phyloP scores from a whole-genome alignment of 2,329 filamentous ascomycete species.

The Verticillium isaacii region DNA sequence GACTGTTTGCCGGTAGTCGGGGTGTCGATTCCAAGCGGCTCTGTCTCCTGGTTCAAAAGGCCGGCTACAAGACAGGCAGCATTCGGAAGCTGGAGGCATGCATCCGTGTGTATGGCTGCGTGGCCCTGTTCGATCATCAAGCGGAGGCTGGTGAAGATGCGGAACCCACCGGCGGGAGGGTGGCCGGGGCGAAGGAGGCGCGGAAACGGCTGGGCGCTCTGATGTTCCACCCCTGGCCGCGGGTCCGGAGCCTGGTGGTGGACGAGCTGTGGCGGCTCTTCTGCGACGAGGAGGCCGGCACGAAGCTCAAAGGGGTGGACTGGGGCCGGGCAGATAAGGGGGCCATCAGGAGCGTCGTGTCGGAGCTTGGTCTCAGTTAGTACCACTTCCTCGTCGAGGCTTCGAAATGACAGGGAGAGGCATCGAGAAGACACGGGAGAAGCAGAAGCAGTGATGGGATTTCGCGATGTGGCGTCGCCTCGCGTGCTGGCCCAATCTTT shows the following conservation, averaged over 20 bases:
- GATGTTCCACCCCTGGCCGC: constrained; percentile 78
- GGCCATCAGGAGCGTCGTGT: constrained; percentile 36
- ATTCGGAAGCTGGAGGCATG: constrained; percentile 78
- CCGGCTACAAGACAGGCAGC: constrained; percentile 78
- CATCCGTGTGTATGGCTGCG: constrained; percentile 70
- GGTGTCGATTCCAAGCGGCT: constrained; percentile 48
- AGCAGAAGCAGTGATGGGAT: neutral
- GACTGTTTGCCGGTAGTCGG: constrained; percentile 36
- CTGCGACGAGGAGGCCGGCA: constrained; percentile 19
- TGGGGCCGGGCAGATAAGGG: constrained; percentile 51
- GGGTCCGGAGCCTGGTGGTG: constrained; percentile 56
- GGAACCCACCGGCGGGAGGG: constrained; percentile 20
- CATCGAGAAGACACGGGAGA: neutral
- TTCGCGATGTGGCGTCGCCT: neutral
- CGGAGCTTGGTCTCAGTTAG: constrained; percentile 34
- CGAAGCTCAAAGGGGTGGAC: constrained; percentile 46
- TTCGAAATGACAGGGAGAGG: neutral
- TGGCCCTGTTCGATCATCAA: constrained; percentile 39
- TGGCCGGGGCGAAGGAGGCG: constrained; percentile 48
- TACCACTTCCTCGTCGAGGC: neutral
- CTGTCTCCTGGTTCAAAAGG: constrained; percentile 68
- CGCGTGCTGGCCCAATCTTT: neutral
- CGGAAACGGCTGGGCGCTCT: constrained; percentile 67
- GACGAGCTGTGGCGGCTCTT: constrained; percentile 54
- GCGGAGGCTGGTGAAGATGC: constrained; percentile 8